Base-by-base conservation (phyloP, 306 rosid species). In the Trifolium subterraneum region DNA sequence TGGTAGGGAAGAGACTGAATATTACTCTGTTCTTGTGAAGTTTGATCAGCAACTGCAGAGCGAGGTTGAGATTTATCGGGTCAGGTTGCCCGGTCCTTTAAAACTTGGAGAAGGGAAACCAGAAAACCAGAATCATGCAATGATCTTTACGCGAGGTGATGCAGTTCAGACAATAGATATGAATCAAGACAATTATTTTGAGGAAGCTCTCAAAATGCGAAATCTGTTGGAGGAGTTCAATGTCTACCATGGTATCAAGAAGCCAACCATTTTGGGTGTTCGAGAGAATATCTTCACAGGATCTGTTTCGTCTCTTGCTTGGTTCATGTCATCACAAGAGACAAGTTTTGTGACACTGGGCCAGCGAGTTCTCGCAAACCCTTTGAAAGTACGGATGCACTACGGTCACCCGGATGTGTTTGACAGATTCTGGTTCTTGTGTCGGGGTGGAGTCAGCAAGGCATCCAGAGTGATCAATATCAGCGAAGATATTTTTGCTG, bases 311-410 rank as follows among this genome's bases (percentile, higher is more conserved):
- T 93, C 98, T 27, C 93, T 93, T 77, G 98, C 98, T 76, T 86
- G 96, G 97, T 93, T 93, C 87, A 93, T 93, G 97, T 93, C 98
- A 31, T 92, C 97, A 6, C 98, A 93, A 79, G 98, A 93, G 81
- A 86, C 91, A 64, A 88, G 84, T 87, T 93, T 91, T 72, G 98
- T 93, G 84, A 93, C 98, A 29, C 79, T 93, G 80, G 97, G 93
- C 54, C 98, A 93, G 86, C 93, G 98, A 38, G 96, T 93, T 79
- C 73, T 93, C 67, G 97, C 98, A 78, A 93, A 89, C 79, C 98
- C 98, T 54, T 85, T 93, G 77, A 93, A 93, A 84, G 93, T 91
- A 51, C 83, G 98, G 78, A 93, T 93, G 98, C 98, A 93, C 81
- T 91, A 93, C 69, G 98, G 98, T 72, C 98, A 93, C 59, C 98